Evolutionary conservation across 2,329 filamentous ascomycete species (phyloP).

Genomic region (Botryotinia narcissicola): DNA sequence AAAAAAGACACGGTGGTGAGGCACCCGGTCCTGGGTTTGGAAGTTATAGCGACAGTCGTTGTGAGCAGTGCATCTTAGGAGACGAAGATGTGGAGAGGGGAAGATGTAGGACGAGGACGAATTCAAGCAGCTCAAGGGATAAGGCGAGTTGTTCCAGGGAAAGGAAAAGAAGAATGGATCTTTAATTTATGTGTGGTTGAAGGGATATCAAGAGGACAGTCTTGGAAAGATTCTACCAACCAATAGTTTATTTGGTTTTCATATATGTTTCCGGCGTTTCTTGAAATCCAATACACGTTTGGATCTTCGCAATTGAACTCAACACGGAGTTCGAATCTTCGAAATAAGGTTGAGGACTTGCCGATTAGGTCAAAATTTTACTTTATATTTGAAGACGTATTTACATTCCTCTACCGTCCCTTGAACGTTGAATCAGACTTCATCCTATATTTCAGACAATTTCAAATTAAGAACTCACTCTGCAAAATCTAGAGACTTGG

Average conservation of each 20-base stretch:
- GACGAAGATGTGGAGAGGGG: conserved; percentile 4
- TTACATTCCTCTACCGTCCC: not conserved
- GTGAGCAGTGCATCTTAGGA: not conserved
- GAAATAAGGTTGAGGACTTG: not conserved
- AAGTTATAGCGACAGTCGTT: not conserved
- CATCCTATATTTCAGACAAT: not conserved
- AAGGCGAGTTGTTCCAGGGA: conserved; percentile 6
- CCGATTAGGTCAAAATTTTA: not conserved
- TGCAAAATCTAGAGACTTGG: not conserved
- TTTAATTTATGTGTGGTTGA: not conserved
- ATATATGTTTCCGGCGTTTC: not conserved
- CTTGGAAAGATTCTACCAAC: not conserved
- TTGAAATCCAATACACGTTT: not conserved
- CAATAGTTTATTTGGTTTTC: not conserved
- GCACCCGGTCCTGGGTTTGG: not conserved
- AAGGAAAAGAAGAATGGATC: conserved; percentile 3
- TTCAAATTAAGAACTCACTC: not conserved
- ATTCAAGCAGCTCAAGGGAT: conserved; percentile 7
- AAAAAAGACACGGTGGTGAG: not conserved
- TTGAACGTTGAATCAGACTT: not conserved
- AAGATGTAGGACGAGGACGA: conserved; percentile 13
- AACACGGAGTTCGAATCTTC: not conserved
- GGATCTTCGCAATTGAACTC: not conserved
- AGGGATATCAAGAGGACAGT: not conserved
- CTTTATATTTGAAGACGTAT: not conserved